Evolutionary conservation across 768 basidiomycete species (phyloP).

Genomic region (Calocybe cyanea): DNA sequence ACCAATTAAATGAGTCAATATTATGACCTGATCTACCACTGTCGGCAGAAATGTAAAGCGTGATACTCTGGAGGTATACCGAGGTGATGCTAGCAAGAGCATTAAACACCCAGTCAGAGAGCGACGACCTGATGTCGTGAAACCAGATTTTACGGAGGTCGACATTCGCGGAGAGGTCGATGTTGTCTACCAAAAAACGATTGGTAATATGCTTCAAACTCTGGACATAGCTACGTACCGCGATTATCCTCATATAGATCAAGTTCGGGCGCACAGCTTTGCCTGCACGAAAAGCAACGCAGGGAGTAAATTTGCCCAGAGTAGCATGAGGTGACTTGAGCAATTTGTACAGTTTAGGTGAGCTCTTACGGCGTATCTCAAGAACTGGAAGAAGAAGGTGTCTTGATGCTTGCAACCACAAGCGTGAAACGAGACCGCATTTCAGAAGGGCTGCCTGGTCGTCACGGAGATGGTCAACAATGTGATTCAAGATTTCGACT

Average conservation of each 20-base stretch:
- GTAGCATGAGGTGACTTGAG: slow-evolving; percentile 6
- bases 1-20: slow-evolving; percentile 8
- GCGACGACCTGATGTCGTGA: slow-evolving; percentile 3
- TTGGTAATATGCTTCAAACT: not conserved
- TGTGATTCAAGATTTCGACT: slow-evolving; percentile 3
- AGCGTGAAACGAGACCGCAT: slow-evolving; percentile 8
- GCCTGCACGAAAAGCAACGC: slow-evolving; percentile 1
- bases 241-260: too few species aligned
- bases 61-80: slow-evolving; percentile 5
- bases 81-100: slow-evolving; percentile 4
- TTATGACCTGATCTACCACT: slow-evolving; percentile 4
- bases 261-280: not conserved
- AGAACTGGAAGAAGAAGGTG: slow-evolving; percentile 5
- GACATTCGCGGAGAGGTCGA: slow-evolving; percentile 5
- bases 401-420: slow-evolving; percentile 8
- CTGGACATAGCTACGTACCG: not conserved
- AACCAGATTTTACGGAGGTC: slow-evolving; percentile 13
- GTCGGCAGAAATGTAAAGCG: not conserved
- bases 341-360: not conserved
- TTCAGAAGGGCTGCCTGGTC: slow-evolving; percentile 1
- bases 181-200: not conserved
- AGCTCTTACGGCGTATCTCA: slow-evolving; percentile 3
- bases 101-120: slow-evolving; percentile 4
- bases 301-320: not conserved
- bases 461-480: slow-evolving; percentile 8